Evolutionary conservation across 768 basidiomycete species (phyloP).

Genomic region (Lyophyllum shimeji): DNA sequence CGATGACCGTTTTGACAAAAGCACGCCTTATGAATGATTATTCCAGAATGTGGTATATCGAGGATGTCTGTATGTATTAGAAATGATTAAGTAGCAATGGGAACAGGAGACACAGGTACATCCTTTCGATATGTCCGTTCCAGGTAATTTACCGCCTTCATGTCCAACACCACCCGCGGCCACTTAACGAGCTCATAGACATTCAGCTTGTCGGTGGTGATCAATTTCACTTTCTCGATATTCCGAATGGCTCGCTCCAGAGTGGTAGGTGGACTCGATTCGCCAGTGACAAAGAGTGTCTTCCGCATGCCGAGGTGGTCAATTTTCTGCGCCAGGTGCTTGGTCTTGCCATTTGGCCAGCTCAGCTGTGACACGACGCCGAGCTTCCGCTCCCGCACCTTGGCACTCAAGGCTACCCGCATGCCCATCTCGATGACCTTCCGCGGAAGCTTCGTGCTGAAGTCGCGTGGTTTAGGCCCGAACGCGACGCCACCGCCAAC

Average conservation of each 20-base stretch:
- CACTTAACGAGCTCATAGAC: slow-evolving; percentile 87
- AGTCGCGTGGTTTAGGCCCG: slow-evolving; percentile 89
- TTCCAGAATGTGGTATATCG: background rate
- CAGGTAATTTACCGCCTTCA: slow-evolving; percentile 78
- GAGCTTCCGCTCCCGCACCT: slow-evolving; percentile 71
- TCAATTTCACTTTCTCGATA: slow-evolving; percentile 65
- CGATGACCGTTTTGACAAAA: no score
- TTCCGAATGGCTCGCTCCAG: slow-evolving; percentile 68
- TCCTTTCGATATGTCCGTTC: slow-evolving; percentile 61
- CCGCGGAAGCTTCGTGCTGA: slow-evolving; percentile 87
- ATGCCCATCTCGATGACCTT: slow-evolving; percentile 94
- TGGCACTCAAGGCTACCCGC: slow-evolving; percentile 83
- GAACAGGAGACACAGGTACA: slow-evolving; percentile 23
- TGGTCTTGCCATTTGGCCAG: slow-evolving; percentile 76
- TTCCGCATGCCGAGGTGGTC: slow-evolving; percentile 65
- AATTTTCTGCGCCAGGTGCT: slow-evolving; percentile 60
- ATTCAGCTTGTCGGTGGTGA: slow-evolving; percentile 62
- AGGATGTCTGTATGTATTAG: background rate
- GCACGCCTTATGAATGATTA: no score
- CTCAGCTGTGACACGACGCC: slow-evolving; percentile 72
- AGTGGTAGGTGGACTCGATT: slow-evolving; percentile 48
- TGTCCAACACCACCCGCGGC: slow-evolving; percentile 78
- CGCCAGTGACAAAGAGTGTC: slow-evolving; percentile 76
- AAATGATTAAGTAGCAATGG: background rate
- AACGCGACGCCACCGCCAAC: slow-evolving; percentile 92